Evolutionary conservation across 306 rosid genomes (phyloP), one percentile per base, ranked within the genome.

Genomic region (Cicer bijugum): DNA sequence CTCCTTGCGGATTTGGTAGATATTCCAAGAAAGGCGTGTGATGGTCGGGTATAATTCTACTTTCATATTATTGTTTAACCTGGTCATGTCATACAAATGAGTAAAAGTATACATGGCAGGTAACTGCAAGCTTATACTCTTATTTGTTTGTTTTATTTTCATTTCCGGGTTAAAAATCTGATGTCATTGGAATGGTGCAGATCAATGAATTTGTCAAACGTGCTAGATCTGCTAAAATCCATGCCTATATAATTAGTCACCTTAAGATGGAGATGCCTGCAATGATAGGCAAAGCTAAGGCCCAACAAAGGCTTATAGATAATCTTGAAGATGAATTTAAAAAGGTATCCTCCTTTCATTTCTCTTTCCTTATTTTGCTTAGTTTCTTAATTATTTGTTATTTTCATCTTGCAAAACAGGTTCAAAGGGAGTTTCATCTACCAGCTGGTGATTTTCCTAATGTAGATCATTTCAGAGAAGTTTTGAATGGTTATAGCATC

Each of bases 161-260:
- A 23, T 39, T 60, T 74, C 37, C 14, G 12, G 69, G n/a, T 17
- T 45, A 53, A 69, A 52, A 20, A 38, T 52, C 35, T 47, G 61
- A 55, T 48, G 38, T 15, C 16, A 7, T 70, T 78, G 59, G 2
- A 78, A 67, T 77, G 37, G 4, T 51, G 33, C 89, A 95, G 99
- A 95, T 95, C 80, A 91, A 95, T 75, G 99, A 95, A 80, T 95
- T 88, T 77, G 99, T 95, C 12, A 95, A 95, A 77, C 97, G 97
- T 60, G 97, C 99, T 6, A 85, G 99, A 87, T 92, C 97, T 52
- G 97, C 93, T 33, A 95, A 91, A 85, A 95, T 95, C 19, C 99
- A 95, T 69, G 97, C 99, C 12, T 78, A 90, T 79, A 90, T 95
- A 12, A 85, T 95, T 61, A 87, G 97, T 56, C 99, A 91, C 79